A percentile compares a stretch with the other conserved stretches of the same genome.
These are phyloP conservation scores for Pyrenochaeta sp. DNA, from an alignment of 2,329 filamentous ascomycete species.

Conservation along the genomic window DNA sequence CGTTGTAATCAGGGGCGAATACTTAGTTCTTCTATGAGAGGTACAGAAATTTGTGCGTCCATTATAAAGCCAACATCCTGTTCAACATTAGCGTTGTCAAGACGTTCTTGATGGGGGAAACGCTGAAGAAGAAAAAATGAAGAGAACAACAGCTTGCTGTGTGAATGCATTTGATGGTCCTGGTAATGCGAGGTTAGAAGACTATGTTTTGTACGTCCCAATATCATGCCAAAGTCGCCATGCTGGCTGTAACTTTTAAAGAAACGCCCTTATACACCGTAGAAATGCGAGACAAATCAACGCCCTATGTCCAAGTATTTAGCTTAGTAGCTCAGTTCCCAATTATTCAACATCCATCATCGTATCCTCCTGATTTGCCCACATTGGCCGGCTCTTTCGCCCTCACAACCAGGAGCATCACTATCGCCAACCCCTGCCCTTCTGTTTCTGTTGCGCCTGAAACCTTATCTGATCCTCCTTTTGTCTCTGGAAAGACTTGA, in stretches of 20 bases:
- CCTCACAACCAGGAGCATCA: not conserved
- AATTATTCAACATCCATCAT: not conserved
- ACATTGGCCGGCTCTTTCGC: no score
- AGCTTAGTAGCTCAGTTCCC: not conserved
- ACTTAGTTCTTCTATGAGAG: no score
- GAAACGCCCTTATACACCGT: not conserved
- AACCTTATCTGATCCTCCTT: constrained; percentile 37
- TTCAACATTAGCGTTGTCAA: no score
- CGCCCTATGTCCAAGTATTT: not conserved
- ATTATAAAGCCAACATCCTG: no score
- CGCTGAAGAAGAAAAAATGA: no score
- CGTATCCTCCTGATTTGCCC: not conserved
- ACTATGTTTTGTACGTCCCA: not conserved
- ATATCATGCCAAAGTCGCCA: not conserved
- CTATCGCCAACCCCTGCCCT: constrained; percentile 20
- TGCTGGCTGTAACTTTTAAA: not conserved
- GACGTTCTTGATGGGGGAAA: no score
- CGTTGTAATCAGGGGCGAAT: no score
- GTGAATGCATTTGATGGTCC: no score
- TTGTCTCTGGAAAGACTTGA: constrained; percentile 32
- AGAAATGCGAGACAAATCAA: constrained; percentile 1
- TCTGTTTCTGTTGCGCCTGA: constrained; percentile 26
- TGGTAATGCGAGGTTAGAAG: not conserved
- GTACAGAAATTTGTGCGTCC: no score
- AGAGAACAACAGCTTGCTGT: no score